Evolutionary conservation across 805 yeast genomes (phyloP), one percentile per base, ranked within the genome.

Genomic region (Deakozyma indianensis): DNA sequence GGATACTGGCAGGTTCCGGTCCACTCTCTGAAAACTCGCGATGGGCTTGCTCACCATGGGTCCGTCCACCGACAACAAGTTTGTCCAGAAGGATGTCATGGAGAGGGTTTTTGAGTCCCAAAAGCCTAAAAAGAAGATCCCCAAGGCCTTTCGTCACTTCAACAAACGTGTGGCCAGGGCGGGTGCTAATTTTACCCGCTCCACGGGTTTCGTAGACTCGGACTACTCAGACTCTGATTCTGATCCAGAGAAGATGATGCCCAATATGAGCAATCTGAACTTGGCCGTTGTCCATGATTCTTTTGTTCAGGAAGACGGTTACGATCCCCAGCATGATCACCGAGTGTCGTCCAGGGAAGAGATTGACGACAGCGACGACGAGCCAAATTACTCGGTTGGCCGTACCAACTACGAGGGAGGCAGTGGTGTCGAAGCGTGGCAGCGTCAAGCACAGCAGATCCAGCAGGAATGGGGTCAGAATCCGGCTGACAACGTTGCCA

Each of bases 81-180:
- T n/a, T n/a, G n/a, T n/a, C n/a, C n/a, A n/a, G n/a, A n/a, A n/a
- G 35, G 32, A 23, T 3, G 44, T 41, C 21, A 41, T 51, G 22
- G 45, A 43, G 22, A 44, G 45, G 45, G 53, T 52, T 15, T 52
- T 52, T 45, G 55, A 44, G 16, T 44, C 50, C 5, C 43, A 47
- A 14, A 45, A 45, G 45, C 53, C 51, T 22, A 48, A 47, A 35
- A 52, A 47, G 43, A 52, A 49, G 43, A 47, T 49, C 32, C 47
- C 47, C 43, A 45, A 48, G 47, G 54, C 54, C 22, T 24, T 52
- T 16, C 29, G 47, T 20, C 46, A 48, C 14, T 42, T 51, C 28
- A 53, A 53, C 48, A 53, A 51, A 35, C 45, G 47, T 22, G 52
- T 49, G 35, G 24, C 45, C 22, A 46, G 41, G 16, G 23, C 48